Base-by-base conservation (phyloP, 2,329 filamentous ascomycete species). In the Aspergillus sp. region DNA sequence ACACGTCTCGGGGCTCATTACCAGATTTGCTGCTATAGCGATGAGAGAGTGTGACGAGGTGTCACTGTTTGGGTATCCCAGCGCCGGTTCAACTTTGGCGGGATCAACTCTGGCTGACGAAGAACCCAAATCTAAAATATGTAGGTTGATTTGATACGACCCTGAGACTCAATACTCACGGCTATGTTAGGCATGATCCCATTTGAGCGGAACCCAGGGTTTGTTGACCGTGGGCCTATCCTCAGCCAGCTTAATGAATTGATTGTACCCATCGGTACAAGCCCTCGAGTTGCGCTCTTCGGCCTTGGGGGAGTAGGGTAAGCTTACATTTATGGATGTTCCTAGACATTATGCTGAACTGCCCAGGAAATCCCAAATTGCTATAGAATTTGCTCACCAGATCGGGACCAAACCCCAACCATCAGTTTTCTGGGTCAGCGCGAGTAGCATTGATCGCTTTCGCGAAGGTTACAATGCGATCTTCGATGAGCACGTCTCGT, bases 261-360 rank as follows among this genome's bases (percentile, higher is more conserved):
- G 18, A 45, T 54, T 15, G 30, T 51, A n/a, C 57, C 56, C 12
- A 45, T 53, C 6, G 48, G 54, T 12, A 36, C 48, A 48, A 34
- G 17, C 9, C 48, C 59, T 17, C 30, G 57, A 20, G 49, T 58
- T 11, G 58, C 52, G 4, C 53, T 60, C 41, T 59, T 51, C 44
- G 60, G 60, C 7, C 44, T 60, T 30, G 60, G 60, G 11, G 60
- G 60, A 52, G 55, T 58, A 50, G 57, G 57, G 55, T 62, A 24
- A 26, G 48, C 48, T n/a, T 39, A 0, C 11, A 11, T 5, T 9
- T 17, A 22, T 15, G 34, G 7, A 9, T 3, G 17, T 7, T 6
- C n/a, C 17, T 18, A 17, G n/a, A 6, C 1, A 8, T 17, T 44
- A 12, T 32, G 22, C 52, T 58, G n/a, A 53, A 7, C 2, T 5